Evolutionary conservation across 257 asterid species (phyloP).

Genomic region (Ehretia macrophylla): DNA sequence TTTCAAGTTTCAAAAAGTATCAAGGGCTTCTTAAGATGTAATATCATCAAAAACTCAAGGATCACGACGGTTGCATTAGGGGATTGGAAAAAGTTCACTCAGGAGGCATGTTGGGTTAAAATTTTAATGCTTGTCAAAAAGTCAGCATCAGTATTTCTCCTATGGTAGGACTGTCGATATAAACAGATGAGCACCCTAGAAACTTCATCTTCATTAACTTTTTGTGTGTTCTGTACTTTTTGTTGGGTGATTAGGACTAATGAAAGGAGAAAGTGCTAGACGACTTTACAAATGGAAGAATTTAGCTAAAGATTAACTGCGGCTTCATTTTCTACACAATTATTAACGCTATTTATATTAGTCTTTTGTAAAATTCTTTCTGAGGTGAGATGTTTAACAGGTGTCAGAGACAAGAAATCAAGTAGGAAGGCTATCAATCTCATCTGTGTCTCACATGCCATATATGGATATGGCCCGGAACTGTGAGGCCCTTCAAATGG

Average conservation of each 20-base stretch:
- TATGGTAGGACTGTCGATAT: too few relatives aligned
- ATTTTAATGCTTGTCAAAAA: too few relatives aligned
- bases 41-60: too few relatives aligned
- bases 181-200: too few relatives aligned
- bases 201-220: too few relatives aligned
- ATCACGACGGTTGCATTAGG: too few relatives aligned
- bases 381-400: conserved; percentile 31
- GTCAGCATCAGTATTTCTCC: too few relatives aligned
- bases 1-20: too few relatives aligned
- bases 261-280: not conserved
- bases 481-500: conserved; percentile 72
- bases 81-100: too few relatives aligned
- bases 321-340: not conserved
- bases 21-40: too few relatives aligned
- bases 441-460: conserved; percentile 48
- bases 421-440: conserved; percentile 35
- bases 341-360: conserved; percentile 4
- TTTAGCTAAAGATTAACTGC: too few relatives aligned
- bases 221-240: not conserved
- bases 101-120: too few relatives aligned
- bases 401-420: conserved; percentile 57
- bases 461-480: conserved; percentile 72
- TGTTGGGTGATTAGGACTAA: not conserved
- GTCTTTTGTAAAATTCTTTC: conserved; percentile 2
- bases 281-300: not conserved